phyloP scores from a whole-genome alignment of 345 rosid genomes.

The Kernera saxatilis region DNA sequence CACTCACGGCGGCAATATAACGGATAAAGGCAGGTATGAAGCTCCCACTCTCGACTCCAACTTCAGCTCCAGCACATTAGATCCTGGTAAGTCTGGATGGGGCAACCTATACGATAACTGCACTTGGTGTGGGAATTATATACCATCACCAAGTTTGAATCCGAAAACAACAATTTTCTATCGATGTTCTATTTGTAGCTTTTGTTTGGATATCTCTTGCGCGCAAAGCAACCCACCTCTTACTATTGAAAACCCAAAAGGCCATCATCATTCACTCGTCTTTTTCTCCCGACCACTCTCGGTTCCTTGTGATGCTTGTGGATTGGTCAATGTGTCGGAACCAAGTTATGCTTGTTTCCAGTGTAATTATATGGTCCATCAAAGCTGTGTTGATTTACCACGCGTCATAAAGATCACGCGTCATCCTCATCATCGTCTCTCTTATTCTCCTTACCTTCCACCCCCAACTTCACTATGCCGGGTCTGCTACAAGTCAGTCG shows the following conservation, averaged over 20 bases:
- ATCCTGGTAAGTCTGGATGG: not conserved
- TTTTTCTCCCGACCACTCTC: not conserved
- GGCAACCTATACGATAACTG: not conserved
- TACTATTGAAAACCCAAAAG: not conserved
- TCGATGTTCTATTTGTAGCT: not conserved
- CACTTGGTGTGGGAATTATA: not conserved
- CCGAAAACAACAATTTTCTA: not conserved
- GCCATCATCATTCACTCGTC: not conserved
- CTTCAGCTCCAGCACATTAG: too few relatives aligned
- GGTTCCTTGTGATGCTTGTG: slow-evolving; percentile 1
- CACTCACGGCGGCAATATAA: not conserved
- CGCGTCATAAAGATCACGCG: not conserved
- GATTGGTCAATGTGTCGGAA: not conserved
- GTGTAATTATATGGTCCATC: not conserved
- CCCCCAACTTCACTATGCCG: not conserved
- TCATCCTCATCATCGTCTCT: not conserved
- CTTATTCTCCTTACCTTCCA: not conserved
- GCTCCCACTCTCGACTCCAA: not conserved
- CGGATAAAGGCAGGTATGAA: not conserved
- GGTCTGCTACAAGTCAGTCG: not conserved
- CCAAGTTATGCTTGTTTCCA: not conserved
- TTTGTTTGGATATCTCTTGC: not conserved
- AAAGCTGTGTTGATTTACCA: not conserved
- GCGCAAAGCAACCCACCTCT: not conserved
- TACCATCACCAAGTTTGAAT: not conserved